Evolutionary conservation across 192 early-diverging fungal species (phyloP), one percentile per base, ranked within the genome.

Genomic region (Coemansia sp.): DNA sequence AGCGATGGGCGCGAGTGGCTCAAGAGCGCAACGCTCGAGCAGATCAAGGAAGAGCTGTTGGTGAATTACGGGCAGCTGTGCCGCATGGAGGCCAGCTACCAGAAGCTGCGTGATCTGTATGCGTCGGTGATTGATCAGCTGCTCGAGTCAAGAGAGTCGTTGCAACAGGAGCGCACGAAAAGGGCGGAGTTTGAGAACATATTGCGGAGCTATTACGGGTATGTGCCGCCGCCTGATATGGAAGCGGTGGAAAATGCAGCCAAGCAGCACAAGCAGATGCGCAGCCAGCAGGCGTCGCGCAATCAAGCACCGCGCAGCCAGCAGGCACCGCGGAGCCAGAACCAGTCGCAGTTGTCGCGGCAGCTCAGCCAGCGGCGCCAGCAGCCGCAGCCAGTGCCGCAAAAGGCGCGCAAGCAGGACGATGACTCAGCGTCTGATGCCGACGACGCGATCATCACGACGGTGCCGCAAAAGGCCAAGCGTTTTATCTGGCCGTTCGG

Each of bases 401-500:
- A 25, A 9, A 60, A 25, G 61, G 26, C 1, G 59, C 39, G 10
- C 50, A 54, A 17, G 53, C 45, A 8, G 51, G 41, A 65, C 31
- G 62, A 74, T 56, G 77, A 80, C 50, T 80, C 77, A 10, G 77
- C 62, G 0, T 80, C 77, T 0, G 79, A 76, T 19, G 69, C 59
- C 29, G 77, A 82, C n/a, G 79, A 76, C 57, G 74, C 70, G 1
- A 82, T 82, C 37, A 82, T 76, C 25, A 72, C 79, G 0, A 73
- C 71, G 0, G 70, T 76, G 8, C 79, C 79, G 31, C 73, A 82
- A 43, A 75, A 75, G 61, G 79, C 74, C 6, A 82, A 82, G 67
- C 79, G 79, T 31, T 82, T 82, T 21, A 72, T 76, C 22, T 82
- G 79, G 79, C 79, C 74, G 3, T 76, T 82, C 53, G 74, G 74